Percentiles rank a stretch among this genome's conserved stretches.
Conservation (phyloP, 306 rosid species). For the Aeschynomene evenia region DNA sequence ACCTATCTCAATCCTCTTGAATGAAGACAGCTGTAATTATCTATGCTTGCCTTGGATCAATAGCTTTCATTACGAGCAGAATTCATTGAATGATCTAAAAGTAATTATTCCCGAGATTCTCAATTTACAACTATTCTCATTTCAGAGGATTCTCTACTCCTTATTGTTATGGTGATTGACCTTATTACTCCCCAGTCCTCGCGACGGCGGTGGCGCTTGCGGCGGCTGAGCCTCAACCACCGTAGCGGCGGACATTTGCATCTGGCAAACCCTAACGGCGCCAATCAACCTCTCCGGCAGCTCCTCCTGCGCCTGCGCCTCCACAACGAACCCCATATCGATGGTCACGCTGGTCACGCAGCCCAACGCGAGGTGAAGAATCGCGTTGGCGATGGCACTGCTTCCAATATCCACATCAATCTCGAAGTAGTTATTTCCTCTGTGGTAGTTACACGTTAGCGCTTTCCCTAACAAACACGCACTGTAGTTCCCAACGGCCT, state of each 20-base stretch:
- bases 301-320: constrained; percentile 83
- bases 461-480: constrained; percentile 89
- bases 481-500: constrained; percentile 77
- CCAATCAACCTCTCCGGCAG: constrained; percentile 80
- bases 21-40: too few species aligned
- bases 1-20: too few species aligned
- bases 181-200: constrained; percentile 46
- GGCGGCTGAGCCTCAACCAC: constrained; percentile 57
- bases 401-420: constrained; percentile 91
- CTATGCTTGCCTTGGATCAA: too few species aligned
- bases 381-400: constrained; percentile 80
- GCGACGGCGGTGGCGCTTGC: constrained; percentile 41
- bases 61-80: too few species aligned
- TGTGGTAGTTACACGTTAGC: constrained; percentile 77
- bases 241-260: constrained; percentile 76
- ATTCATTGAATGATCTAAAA: too few species aligned
- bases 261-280: constrained; percentile 82
- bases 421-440: constrained; percentile 72
- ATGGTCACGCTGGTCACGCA: constrained; percentile 77
- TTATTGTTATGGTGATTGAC: constrained; percentile 50
- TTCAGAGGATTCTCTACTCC: too few species aligned
- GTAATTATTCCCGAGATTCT: too few species aligned
- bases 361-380: constrained; percentile 76
- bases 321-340: constrained; percentile 91
- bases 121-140: too few species aligned